Base-by-base conservation (phyloP, 2,329 filamentous ascomycete genomes). In the Daldinia eschscholtzii region DNA sequence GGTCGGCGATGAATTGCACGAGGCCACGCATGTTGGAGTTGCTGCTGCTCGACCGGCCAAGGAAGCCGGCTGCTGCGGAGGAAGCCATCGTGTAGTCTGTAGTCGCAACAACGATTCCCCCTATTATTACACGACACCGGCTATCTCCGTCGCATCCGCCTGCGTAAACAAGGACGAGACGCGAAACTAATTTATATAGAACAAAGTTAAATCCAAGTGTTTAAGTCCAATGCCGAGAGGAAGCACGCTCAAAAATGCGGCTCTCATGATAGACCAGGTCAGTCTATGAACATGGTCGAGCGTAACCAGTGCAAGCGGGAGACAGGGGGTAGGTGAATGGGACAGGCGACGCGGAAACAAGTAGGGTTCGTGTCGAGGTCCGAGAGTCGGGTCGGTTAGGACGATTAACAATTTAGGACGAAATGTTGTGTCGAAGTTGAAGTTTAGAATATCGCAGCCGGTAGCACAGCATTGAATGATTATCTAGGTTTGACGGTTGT, bases 1-100 rank as follows among this genome's bases (percentile, higher is more conserved):
- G 81, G 80, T 99, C 96, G 70, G 96, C 96, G 80, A 99, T 99
- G 84, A 99, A 99, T 80, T 98, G 97, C 55, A 99, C 96, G 74
- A 99, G 86, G 30, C 96, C 95, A 74, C 89, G 88, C 89, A 91
- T 91, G 77, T 91, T 91, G 44, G 88, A 85, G 79, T 88, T 90
- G 79, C 84, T 89, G 75, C 83, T 88, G 76, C 83, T 88, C 73
- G 89, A 91, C 73, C 89, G 88, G 84, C 88, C 87, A 68, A 91
- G 85, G 71, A 91, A 91, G 80, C 88, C 87, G 76, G 84, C 82
- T 33, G 83, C 73, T 13, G 76, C 82, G n/a, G 84, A 81, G 61
- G 86, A 85, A 75, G 87, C 85, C 87, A 89, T 89, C 71, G 35
- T 70, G 78, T 71, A 69, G 71, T 61, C 42, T 70, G 78, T 71